Evolutionary conservation across 257 asterid genomes (phyloP), one percentile per base, ranked within the genome.

Genomic region (Solanum paucissectum): DNA sequence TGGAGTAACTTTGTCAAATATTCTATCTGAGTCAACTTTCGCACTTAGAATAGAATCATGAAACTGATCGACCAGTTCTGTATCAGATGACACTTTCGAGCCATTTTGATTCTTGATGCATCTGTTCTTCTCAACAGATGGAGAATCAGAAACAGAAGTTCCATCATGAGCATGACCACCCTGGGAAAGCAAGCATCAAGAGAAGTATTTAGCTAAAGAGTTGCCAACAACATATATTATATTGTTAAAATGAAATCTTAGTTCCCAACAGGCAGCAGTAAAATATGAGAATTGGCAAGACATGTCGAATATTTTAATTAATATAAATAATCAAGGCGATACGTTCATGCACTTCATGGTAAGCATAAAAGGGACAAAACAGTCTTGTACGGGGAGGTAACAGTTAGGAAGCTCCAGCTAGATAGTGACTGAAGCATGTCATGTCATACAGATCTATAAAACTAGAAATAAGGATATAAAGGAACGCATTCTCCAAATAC

Each of bases 1-100:
- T 81, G 99, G 98, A 85, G 93, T 88, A 86, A 84, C 92, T 82
- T 82, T 91, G 86, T 90, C 93, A 88, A 75, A 87, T 84, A 52
- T 92, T 88, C 90, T 88, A 81, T 90, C 95, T 12, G 90, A 87
- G 86, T 92, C 94, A 42, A 90, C 88, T 88, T 87, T 90, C 88
- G 90, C 94, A 86, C 84, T 86, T 40, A 86, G 81, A 88, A 91
- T 88, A 87, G 96, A 90, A 87, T 88, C 90, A 64, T 92, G 95
- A 79, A 89, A 86, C 83, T 91, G 95, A 25, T 93, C 93, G 32
- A 90, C 92, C 85, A 93, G 92, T 86, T 91, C 88, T 84, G 89
- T 87, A 62, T 91, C 87, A 33, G 75, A 77, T 20, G 92, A 89
- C 85, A 90, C 91, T 91, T 91, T 92, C 71, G 82, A 88, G 76